Conservation (phyloP, 495 filamentous ascomycete genomes). For the Penicillium paxilli region DNA sequence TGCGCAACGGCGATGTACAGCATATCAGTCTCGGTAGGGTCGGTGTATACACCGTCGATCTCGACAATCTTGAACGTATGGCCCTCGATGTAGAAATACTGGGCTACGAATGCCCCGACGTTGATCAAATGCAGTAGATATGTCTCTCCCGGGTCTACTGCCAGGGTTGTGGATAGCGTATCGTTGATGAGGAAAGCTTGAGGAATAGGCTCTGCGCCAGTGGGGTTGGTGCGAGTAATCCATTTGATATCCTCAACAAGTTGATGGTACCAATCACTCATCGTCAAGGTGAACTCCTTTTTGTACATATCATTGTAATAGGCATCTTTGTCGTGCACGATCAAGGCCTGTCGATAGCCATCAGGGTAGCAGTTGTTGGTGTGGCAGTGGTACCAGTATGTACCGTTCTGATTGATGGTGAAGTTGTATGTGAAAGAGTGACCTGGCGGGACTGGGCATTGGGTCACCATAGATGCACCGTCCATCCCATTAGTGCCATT, state of each 20-base stretch:
- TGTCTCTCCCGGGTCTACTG: conserved; percentile 70
- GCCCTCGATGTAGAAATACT: conserved; percentile 78
- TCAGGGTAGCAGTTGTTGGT: conserved; percentile 70
- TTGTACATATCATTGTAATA: conserved; percentile 65
- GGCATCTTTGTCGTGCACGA: conserved; percentile 65
- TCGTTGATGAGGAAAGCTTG: conserved; percentile 58
- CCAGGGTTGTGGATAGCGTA: conserved; percentile 54
- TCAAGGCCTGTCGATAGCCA: conserved; percentile 68
- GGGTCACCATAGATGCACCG: conserved; percentile 65
- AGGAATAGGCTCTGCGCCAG: conserved; percentile 55
- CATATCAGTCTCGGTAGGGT: conserved; percentile 57
- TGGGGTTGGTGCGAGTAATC: conserved; percentile 49
- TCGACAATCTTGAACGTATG: conserved; percentile 64
- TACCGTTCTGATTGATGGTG: conserved; percentile 72
- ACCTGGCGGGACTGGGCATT: conserved; percentile 68
- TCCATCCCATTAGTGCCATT: conserved; percentile 72
- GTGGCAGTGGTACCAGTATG: conserved; percentile 86
- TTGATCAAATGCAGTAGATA: conserved; percentile 80
- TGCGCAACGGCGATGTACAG: conserved; percentile 71
- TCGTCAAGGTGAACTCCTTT: conserved; percentile 62
- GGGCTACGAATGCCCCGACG: conserved; percentile 69
- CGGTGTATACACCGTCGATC: conserved; percentile 53
- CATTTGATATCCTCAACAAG: conserved; percentile 48
- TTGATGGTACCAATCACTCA: conserved; percentile 66
- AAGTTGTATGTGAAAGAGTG: conserved; percentile 73